A percentile compares a stretch with the other conserved stretches of the same genome.
Evolutionary conservation across 2,329 filamentous ascomycete species (phyloP).

Genomic region (Colletotrichum chrysophilum): DNA sequence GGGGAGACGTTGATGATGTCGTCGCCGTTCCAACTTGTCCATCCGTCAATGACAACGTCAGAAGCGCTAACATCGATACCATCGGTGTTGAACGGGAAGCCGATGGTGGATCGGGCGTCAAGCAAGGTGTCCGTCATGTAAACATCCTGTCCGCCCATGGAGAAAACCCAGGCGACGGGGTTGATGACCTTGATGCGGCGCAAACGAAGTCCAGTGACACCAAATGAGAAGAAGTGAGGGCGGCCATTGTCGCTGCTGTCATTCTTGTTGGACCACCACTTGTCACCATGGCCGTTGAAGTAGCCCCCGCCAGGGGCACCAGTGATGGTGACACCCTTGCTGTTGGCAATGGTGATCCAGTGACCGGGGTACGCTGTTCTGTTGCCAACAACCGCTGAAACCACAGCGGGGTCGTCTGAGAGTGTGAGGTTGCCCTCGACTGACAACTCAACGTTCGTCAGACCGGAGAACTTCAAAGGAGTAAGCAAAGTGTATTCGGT

Average conservation of each 20-base stretch:
- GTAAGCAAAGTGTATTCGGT: not conserved
- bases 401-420: not conserved
- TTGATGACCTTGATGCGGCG: conserved; percentile 1
- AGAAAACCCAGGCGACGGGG: conserved; percentile 6
- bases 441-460: conserved; percentile 6
- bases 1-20: conserved; percentile 6
- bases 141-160: not conserved
- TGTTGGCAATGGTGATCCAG: conserved; percentile 11
- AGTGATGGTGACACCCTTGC: conserved; percentile 5
- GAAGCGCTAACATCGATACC: conserved; percentile 2
- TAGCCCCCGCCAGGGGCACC: not conserved
- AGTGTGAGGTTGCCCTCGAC: conserved; percentile 3
- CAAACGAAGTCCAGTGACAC: not conserved
- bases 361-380: not conserved
- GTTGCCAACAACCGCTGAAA: not conserved
- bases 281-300: conserved; percentile 3
- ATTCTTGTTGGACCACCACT: not conserved
- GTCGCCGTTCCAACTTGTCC: conserved; percentile 6
- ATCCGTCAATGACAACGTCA: not conserved
- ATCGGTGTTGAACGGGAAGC: conserved; percentile 5
- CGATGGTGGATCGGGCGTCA: not conserved
- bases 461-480: not conserved
- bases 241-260: conserved; percentile 1
- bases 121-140: conserved; percentile 13
- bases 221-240: conserved; percentile 7